Evolutionary conservation across 78 protist genomes (phyloP), one percentile per base, ranked within the genome.

Genomic region (Capsaspora owczarzaki): DNA sequence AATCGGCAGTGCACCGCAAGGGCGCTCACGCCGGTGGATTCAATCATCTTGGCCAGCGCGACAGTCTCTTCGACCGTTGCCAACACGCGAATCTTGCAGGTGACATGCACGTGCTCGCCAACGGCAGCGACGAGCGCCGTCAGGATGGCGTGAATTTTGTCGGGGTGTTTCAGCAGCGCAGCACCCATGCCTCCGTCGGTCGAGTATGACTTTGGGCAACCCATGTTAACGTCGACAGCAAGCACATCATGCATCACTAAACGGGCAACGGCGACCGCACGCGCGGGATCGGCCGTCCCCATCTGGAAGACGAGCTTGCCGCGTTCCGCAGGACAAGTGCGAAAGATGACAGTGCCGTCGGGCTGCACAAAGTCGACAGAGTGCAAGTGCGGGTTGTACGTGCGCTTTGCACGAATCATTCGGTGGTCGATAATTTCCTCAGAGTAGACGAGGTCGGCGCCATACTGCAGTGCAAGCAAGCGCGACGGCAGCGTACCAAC

Each of bases 221-320:
- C 93, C 91, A 88, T 86, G 82, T 93, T 93, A 63, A 93, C 41
- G 80, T 90, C 96, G 43, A 93, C 35, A 10, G 80, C 96, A 8
- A 80, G 80, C 10, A 93, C 82, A 49, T 87, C 93, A 2, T 19
- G 76, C 19, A n/a, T 61, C 29, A 68, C 37, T 14, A 53, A 47
- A 41, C 20, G 78, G 0, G 79, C 87, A 2, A 80, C 87, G 2
- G 16, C 53, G 25, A 61, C 68, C 4, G 82, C 87, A 2, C 60
- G 76, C 10, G 40, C 82, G 31, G 81, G 81, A 72, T 71, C 78
- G 25, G 61, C 31, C 37, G 82, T 40, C 38, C 87, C 87, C 0
- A 83, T 74, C 42, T 83, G 87, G 33, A 83, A n/a, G 19, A 83
- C 49, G 40, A 82, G 77, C 16, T 20, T 44, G 38, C 27, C 43